Base-by-base conservation (phyloP, 169 alveolate species). In the Eimeria necatrix region DNA sequence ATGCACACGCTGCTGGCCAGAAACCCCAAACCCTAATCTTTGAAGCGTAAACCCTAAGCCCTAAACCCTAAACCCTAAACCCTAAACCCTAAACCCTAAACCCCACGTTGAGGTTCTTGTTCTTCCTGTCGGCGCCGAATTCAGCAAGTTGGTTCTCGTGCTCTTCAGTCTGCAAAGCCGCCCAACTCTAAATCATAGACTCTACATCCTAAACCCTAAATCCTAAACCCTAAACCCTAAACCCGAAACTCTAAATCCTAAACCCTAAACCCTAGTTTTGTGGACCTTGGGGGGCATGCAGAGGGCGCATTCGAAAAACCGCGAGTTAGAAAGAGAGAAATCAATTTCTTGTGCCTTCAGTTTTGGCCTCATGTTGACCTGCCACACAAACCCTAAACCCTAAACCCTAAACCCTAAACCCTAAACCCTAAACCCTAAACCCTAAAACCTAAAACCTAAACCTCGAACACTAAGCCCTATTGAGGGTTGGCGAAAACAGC, bases 361-460 rank as follows among this genome's bases (percentile, higher is more conserved):
- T 90, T 20, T 70, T 41, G n/a, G 95, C 41, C 51, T 85, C 88
- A 32, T 90, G 90, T 32, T 90, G 95, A 48, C 90, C 81, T n/a
- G 84, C 89, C 8, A 80, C 84, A 85, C 53, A 73, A 73, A 73
- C 84, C 84, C 84, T 73, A 73, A 64, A 56, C 68, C 68, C 68
- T 56, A 56, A 56, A 64, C 14, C 76, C 76, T 64, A 64, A 64
- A 64, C 76, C 76, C 76, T 64, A 64, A n/a, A 64, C 76, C 76
- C 76, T 64, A 64, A 73, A 73, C 84, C n/a, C 4, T 14, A 4
- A 48, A 9, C 48, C 48, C 49, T n/a, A 7, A 68, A 32, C 49
- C 14, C 7, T 32, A 10, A n/a, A n/a, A 0, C 41, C 41, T 32
- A 0, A 32, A 32, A 0, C 41, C 41, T 32, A 0, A 32, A 32